Base-by-base conservation (phyloP, 495 filamentous ascomycete genomes). In the Aspergillus panamensis region DNA sequence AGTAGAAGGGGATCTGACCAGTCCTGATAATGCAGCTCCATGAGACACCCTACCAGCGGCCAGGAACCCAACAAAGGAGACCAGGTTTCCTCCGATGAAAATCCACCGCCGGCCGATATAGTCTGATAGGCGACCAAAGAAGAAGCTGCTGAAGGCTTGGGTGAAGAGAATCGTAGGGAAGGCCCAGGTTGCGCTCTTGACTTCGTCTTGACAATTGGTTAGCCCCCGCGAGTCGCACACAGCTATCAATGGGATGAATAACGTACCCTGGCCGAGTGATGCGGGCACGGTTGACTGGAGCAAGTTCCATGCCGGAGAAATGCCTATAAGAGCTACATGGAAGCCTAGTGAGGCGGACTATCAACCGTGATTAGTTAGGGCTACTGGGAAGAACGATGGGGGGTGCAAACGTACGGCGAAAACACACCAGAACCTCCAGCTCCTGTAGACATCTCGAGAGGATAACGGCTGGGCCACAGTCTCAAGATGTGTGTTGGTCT, bases 91-190 rank as follows among this genome's bases (percentile, higher is more conserved):
- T 10, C 17, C 8, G 0, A 55, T 10, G 42, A 55, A 55, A 19
- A 55, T 32, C 53, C 53, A 55, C 12, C 53, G 53, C 7, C 53
- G 53, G 1, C 53, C 53, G 21, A 55, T 29, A 45, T 55, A 55
- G 42, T 55, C 53, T 3, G 53, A 55, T 2, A 55, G 40, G 0
- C 53, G 53, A 20, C 53, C 53, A 19, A 45, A 45, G 17, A 55
- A 32, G 20, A 55, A 6, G n/a, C n/a, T 42, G 30, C 53, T 55
- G 10, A 55, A 30, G 16, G 40, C 30, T 12, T 55, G 53, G 13
- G 53, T 45, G 39, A 55, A 55, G 19, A 55, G 17, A 5, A 55
- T n/a, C 4, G 53, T 55, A 19, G 53, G 53, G 19, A 14, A 45
- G n/a, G 29, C 29, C 53, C 53, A 55, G 51, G 17, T 21, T 9